phyloP scores from a whole-genome alignment of 306 rosid species.

The Vigna nakashimae region DNA sequence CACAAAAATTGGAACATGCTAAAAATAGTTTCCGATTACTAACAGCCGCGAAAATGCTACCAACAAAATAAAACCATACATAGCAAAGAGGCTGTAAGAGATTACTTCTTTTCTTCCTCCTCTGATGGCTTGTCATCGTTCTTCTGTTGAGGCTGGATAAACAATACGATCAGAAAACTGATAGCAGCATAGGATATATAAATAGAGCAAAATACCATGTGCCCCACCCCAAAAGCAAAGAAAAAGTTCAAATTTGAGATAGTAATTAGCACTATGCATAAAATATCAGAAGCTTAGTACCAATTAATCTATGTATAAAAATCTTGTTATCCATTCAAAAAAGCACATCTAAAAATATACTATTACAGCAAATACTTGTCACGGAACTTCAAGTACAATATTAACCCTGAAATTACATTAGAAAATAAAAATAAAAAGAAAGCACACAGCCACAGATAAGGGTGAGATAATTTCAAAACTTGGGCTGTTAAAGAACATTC shows the following conservation, averaged over 20 bases:
- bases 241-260: neutral
- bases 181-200: conserved; percentile 21
- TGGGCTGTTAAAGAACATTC: neutral
- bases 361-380: neutral
- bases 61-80: conserved; percentile 36
- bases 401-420: neutral
- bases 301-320: neutral
- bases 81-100: conserved; percentile 27
- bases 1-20: conserved; percentile 16
- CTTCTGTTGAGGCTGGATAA: conserved; percentile 64
- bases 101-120: conserved; percentile 70
- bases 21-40: conserved; percentile 25
- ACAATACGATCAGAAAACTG: conserved; percentile 44
- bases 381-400: conserved; percentile 8
- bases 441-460: neutral
- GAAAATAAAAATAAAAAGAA: neutral
- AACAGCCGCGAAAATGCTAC: conserved; percentile 33
- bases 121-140: conserved; percentile 69
- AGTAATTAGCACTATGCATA: neutral
- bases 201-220: conserved; percentile 1
- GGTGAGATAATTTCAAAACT: neutral
- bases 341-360: neutral
- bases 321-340: neutral
- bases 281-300: neutral
- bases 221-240: neutral